Evolutionary conservation across 1,284 basidiomycete genomes (phyloP), one percentile per base, ranked within the genome.

Genomic region (Rhodotorula mucilaginosa): DNA sequence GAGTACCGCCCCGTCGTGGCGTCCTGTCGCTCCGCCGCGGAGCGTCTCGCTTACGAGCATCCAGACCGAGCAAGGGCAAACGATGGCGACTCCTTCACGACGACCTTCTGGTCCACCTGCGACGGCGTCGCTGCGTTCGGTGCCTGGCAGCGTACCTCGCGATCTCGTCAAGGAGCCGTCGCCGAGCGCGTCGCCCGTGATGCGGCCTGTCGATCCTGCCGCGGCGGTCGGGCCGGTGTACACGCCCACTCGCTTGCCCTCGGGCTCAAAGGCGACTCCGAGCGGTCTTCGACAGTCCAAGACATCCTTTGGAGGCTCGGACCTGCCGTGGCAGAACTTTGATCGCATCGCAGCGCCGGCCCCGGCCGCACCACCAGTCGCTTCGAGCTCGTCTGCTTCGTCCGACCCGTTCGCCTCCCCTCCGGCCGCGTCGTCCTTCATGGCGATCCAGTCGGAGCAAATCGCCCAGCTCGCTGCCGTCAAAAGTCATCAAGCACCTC

Each of bases 321-420:
- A 80, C 58, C 67, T 67, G 23, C 73, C 76, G 15, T 78, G 79
- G 79, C 75, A 77, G 62, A 77, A 78, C 64, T 78, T 66, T 57
- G 65, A 65, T 2, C 64, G 57, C 10, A 66, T 73, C 18, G 78
- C 39, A 10, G 39, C 39, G 39, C 82, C 16, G 16, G 26, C 2
- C 74, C 81, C 79, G 1, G 65, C 77, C 10, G n/a, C 77, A 1
- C 70, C 74, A 3, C 73, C 80, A 13, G 73, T 80, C 5, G 76
- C 83, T 3, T 81, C 83, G 0, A 74, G 78, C 1, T 77, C 54
- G 51, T 31, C 61, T 16, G 15, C 51, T 8, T 19, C 59, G 13
- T 31, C 88, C 71, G 67, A 67, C 56, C 70, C 69, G 5, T 68
- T 71, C 48, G 66, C 72, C 4, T 51, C 68, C 12, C 51, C 57